Evolutionary conservation across 75 land plant species (phyloP).

Genomic region (Pinus albicaulis): DNA sequence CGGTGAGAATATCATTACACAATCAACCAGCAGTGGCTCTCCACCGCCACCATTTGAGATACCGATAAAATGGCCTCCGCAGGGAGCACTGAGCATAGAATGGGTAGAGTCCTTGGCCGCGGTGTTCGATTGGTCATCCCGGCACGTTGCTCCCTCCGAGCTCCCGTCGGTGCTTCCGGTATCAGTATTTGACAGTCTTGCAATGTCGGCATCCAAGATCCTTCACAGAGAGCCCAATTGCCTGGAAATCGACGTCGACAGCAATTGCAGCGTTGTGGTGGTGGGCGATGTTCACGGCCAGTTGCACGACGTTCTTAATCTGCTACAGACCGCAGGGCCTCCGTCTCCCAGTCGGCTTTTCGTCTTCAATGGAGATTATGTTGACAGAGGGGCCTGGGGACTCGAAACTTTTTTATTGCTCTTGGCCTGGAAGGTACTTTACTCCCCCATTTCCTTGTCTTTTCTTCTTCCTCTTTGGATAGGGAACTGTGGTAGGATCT

Average conservation of each 20-base stretch:
- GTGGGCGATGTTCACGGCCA: conserved; percentile 98
- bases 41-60: conserved; percentile 2
- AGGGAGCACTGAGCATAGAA: conserved; percentile 39
- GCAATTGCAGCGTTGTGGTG: conserved; percentile 51
- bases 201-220: conserved; percentile 67
- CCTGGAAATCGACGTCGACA: conserved; percentile 37
- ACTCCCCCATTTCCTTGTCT: neutral
- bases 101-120: conserved; percentile 54
- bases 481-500: neutral
- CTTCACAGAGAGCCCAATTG: conserved; percentile 91
- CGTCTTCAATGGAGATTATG: conserved; percentile 97
- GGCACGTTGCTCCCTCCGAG: conserved; percentile 48
- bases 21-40: neutral
- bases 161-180: conserved; percentile 71
- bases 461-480: neutral
- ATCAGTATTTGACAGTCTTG: conserved; percentile 45
- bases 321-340: conserved; percentile 64
- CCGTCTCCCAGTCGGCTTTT: conserved; percentile 63
- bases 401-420: conserved; percentile 84
- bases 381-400: conserved; percentile 97
- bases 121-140: conserved; percentile 70
- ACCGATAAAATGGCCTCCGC: conserved; percentile 63
- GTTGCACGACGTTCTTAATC: conserved; percentile 78
- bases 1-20: neutral
- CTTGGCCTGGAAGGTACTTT: conserved; percentile 83